phyloP scores from a whole-genome alignment of 257 asterid species.

The Scutellaria minor region DNA sequence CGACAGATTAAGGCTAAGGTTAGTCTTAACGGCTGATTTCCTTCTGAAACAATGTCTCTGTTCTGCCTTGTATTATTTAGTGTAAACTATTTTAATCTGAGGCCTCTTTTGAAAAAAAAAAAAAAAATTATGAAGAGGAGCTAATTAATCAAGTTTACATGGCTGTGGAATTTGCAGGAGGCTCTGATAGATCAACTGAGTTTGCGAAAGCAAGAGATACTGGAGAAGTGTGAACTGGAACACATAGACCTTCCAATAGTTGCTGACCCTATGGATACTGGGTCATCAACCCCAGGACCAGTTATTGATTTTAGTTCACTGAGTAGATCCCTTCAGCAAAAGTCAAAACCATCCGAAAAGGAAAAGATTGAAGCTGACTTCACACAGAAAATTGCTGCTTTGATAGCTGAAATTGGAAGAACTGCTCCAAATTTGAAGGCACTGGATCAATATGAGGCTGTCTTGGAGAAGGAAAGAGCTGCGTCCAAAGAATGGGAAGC shows the following conservation, averaged over 20 bases:
- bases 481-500: conserved; percentile 88
- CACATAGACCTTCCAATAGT: conserved; percentile 71
- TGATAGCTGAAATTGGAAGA: conserved; percentile 82
- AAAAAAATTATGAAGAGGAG: background rate
- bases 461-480: conserved; percentile 75
- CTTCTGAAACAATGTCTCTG: conserved; percentile 15
- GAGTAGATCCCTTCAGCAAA: conserved; percentile 76
- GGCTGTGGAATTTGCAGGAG: conserved; percentile 59
- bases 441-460: conserved; percentile 84
- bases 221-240: conserved; percentile 91
- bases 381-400: conserved; percentile 66
- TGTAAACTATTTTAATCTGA: conserved; percentile 20
- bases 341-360: conserved; percentile 71
- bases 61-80: conserved; percentile 17
- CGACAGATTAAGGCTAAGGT: conserved; percentile 97
- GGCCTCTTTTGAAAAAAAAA: conserved; percentile 20
- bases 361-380: conserved; percentile 92
- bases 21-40: conserved; percentile 31
- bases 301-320: conserved; percentile 78
- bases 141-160: conserved; percentile 16
- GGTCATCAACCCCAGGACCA: conserved; percentile 51
- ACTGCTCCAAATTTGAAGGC: conserved; percentile 96
- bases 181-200: conserved; percentile 81
- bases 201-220: conserved; percentile 75
- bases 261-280: conserved; percentile 86